phyloP scores from a whole-genome alignment of 2,329 filamentous ascomycete species.

The Fusarium redolens region DNA sequence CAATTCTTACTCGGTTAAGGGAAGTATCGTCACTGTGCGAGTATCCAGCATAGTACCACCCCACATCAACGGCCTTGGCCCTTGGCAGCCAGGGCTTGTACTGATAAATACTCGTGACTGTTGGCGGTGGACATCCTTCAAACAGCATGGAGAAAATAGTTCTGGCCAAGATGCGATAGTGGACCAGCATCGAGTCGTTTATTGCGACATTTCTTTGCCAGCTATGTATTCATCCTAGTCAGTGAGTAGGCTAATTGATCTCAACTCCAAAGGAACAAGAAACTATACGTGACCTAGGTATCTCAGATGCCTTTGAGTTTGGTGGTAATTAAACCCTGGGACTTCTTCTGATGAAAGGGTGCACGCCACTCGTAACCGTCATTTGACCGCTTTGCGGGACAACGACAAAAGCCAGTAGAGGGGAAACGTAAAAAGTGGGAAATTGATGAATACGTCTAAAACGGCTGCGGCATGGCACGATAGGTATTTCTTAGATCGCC shows the following conservation, averaged over 20 bases:
- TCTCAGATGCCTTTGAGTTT: neutral
- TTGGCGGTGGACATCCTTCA: slow-evolving; percentile 28
- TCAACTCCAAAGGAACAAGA: neutral
- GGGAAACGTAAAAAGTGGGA: neutral
- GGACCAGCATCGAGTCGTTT: slow-evolving; percentile 5
- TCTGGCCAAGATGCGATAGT: slow-evolving; percentile 16
- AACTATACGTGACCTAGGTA: neutral
- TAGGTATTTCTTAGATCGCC: neutral
- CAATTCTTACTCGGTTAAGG: slow-evolving; percentile 24
- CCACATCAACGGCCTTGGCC: slow-evolving; percentile 41
- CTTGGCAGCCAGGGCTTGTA: slow-evolving; percentile 20
- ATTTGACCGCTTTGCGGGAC: slow-evolving; percentile 19
- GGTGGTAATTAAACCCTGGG: neutral
- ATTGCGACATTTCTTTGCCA: slow-evolving; percentile 12
- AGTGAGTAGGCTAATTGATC: neutral
- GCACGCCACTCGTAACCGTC: slow-evolving; percentile 13
- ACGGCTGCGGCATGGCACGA: slow-evolving; percentile 9
- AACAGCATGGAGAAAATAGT: slow-evolving; percentile 3
- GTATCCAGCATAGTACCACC: slow-evolving; percentile 7
- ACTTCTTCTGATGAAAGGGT: slow-evolving; percentile 2
- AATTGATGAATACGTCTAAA: neutral
- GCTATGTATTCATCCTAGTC: neutral
- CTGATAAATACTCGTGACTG: slow-evolving; percentile 11
- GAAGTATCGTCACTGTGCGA: slow-evolving; percentile 40
- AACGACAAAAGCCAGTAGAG: neutral